These are phyloP conservation scores for Passalora sequoiae DNA, from an alignment of 2,329 filamentous ascomycete genomes.

Conservation along the genomic window DNA sequence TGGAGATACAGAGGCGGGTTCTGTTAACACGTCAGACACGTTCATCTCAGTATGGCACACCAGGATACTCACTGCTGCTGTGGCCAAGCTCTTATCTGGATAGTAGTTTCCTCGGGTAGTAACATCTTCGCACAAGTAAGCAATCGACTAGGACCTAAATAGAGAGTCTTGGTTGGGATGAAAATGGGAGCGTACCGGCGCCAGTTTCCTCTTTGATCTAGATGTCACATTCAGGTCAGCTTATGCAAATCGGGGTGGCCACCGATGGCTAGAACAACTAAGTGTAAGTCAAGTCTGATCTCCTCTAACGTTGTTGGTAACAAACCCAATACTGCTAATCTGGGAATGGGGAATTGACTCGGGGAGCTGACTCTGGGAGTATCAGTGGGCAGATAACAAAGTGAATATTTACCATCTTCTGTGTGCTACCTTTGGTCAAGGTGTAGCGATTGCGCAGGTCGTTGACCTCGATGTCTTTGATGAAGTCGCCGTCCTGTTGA, in stretches of 20 bases:
- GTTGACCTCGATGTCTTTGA: constrained; percentile 98
- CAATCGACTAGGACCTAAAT: constrained; percentile 47
- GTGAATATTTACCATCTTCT: constrained; percentile 96
- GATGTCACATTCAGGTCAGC: constrained; percentile 82
- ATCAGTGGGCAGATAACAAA: constrained; percentile 58
- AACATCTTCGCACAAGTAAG: constrained; percentile 81
- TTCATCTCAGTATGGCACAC: background rate
- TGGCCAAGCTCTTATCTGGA: constrained; percentile 96
- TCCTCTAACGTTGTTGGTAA: constrained; percentile 31
- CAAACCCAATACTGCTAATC: constrained; percentile 28
- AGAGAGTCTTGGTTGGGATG: constrained; percentile 43
- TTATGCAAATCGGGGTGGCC: constrained; percentile 71
- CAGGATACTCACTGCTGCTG: constrained; percentile 66
- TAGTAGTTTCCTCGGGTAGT: constrained; percentile 95
- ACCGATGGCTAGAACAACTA: constrained; percentile 30
- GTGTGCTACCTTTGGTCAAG: constrained; percentile 91
- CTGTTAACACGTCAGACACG: constrained; percentile 17
- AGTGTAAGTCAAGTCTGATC: constrained; percentile 44
- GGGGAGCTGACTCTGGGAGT: constrained; percentile 39
- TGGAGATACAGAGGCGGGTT: constrained; percentile 85
- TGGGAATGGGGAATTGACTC: constrained; percentile 7
- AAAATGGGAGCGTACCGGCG: constrained; percentile 81
- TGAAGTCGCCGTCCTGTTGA: constrained; percentile 92
- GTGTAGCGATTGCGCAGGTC: constrained; percentile 94
- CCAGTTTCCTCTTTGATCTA: constrained; percentile 99